Percentiles rank a stretch among this genome's conserved stretches.
phyloP scores from a whole-genome alignment of 2,329 filamentous ascomycete genomes.

The Cordyceps fumosorosea region DNA sequence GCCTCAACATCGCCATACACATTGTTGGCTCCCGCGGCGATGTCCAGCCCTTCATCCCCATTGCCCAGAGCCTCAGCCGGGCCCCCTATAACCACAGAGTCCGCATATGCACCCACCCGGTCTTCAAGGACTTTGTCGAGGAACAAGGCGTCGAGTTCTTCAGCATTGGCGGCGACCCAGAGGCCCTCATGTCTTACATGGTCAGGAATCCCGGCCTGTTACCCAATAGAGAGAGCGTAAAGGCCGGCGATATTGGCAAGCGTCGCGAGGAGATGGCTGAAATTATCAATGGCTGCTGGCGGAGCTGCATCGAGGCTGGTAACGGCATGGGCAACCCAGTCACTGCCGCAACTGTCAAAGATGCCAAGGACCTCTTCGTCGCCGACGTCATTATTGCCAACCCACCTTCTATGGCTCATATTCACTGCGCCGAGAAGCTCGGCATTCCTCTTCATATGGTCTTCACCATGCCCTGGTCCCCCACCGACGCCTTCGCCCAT shows the following conservation, averaged over 20 bases:
- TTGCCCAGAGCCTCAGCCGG: constrained; percentile 12
- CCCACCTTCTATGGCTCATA: constrained; percentile 44
- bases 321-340: constrained; percentile 23
- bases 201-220: constrained; percentile 33
- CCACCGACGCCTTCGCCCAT: constrained; percentile 63
- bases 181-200: constrained; percentile 39
- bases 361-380: constrained; percentile 36
- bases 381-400: constrained; percentile 50
- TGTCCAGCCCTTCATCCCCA: constrained; percentile 14
- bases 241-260: constrained; percentile 30
- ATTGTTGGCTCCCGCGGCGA: constrained; percentile 20
- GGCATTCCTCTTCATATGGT: constrained; percentile 44
- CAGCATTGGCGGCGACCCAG: constrained; percentile 49
- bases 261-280: constrained; percentile 30
- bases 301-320: constrained; percentile 31
- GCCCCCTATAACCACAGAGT: constrained; percentile 44
- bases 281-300: constrained; percentile 32
- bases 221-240: constrained; percentile 29
- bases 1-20: constrained; percentile 19
- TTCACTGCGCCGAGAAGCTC: constrained; percentile 45
- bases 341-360: constrained; percentile 22
- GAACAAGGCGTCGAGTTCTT: constrained; percentile 50
- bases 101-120: constrained; percentile 48
- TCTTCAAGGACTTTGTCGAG: constrained; percentile 47
- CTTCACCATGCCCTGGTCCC: constrained; percentile 64